phyloP scores from a whole-genome alignment of 768 basidiomycete genomes.

The Mycena galericulata region DNA sequence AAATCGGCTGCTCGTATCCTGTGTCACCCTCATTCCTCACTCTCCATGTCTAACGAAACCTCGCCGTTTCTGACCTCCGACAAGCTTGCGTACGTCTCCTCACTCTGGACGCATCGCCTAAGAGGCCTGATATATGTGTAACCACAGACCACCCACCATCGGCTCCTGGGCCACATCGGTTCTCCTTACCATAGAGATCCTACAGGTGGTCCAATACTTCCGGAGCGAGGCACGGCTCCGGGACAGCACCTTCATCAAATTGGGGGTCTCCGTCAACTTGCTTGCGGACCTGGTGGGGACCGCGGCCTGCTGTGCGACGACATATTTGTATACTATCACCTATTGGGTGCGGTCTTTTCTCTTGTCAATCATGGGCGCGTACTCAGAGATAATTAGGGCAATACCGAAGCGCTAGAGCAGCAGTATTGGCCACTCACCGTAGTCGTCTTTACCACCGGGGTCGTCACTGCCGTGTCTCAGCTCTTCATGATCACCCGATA shows the following conservation, averaged over 20 bases:
- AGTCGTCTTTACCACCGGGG: slow-evolving; percentile 14
- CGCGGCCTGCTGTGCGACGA: slow-evolving; percentile 22
- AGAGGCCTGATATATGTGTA: neutral
- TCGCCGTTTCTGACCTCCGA: slow-evolving; percentile 20
- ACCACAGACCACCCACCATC: slow-evolving; percentile 16
- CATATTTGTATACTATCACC: slow-evolving; percentile 4
- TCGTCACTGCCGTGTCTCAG: slow-evolving; percentile 26
- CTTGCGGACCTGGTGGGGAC: slow-evolving; percentile 18
- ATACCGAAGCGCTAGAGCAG: slow-evolving; percentile 2
- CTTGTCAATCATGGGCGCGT: neutral
- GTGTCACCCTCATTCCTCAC: neutral
- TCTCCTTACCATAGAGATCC: slow-evolving; percentile 11
- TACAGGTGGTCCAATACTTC: slow-evolving; percentile 20
- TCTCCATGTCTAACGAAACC: slow-evolving; percentile 14
- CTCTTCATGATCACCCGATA: slow-evolving; percentile 27
- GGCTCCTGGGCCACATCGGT: slow-evolving; percentile 17
- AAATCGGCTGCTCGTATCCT: too few species aligned
- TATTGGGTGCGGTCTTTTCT: slow-evolving; percentile 17
- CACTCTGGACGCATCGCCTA: neutral
- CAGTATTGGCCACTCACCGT: slow-evolving; percentile 16
- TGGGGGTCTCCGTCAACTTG: slow-evolving; percentile 17
- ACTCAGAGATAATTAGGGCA: slow-evolving; percentile 2
- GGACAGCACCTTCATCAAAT: slow-evolving; percentile 22
- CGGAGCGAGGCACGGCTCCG: neutral
- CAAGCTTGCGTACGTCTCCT: slow-evolving; percentile 6